phyloP scores from a whole-genome alignment of 768 basidiomycete genomes.

The Amanita subjunquillea region DNA sequence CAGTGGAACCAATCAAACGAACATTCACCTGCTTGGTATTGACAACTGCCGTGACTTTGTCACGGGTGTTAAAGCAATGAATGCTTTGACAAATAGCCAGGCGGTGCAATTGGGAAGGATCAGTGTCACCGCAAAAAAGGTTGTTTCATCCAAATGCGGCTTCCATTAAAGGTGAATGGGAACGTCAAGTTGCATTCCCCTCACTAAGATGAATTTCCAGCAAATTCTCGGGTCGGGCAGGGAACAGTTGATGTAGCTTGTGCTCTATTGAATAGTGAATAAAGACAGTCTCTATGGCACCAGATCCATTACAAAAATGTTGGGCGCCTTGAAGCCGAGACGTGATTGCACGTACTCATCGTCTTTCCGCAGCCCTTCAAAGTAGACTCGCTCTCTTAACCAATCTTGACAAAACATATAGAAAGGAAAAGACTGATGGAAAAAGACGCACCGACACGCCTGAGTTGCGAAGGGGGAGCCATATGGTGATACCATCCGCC shows the following conservation, averaged over 20 bases:
- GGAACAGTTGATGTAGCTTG: neutral
- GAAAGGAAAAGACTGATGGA: neutral
- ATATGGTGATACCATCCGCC: conserved; percentile 33
- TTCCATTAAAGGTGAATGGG: conserved; percentile 2
- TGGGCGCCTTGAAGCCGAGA: conserved; percentile 70
- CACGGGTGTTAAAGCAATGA: conserved; percentile 21
- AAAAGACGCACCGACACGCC: conserved; percentile 50
- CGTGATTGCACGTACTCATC: conserved; percentile 48
- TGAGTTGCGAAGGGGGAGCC: conserved; percentile 36
- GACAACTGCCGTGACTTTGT: conserved; percentile 21
- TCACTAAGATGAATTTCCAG: no score
- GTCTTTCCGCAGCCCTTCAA: conserved; percentile 52
- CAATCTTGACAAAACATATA: conserved; percentile 40
- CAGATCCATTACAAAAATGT: conserved; percentile 67
- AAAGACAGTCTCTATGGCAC: conserved; percentile 20
- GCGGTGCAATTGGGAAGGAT: conserved; percentile 17
- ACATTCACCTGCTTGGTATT: conserved; percentile 34
- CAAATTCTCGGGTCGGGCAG: no score
- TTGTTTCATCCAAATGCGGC: conserved; percentile 16
- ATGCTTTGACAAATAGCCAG: conserved; percentile 20
- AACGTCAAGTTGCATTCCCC: neutral
- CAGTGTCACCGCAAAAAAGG: conserved; percentile 12
- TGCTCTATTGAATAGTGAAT: neutral
- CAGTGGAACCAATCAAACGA: conserved; percentile 13
- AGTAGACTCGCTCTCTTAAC: conserved; percentile 64